Evolutionary conservation across 2,329 filamentous ascomycete genomes (phyloP).

Genomic region (Beauveria pseudobassiana): DNA sequence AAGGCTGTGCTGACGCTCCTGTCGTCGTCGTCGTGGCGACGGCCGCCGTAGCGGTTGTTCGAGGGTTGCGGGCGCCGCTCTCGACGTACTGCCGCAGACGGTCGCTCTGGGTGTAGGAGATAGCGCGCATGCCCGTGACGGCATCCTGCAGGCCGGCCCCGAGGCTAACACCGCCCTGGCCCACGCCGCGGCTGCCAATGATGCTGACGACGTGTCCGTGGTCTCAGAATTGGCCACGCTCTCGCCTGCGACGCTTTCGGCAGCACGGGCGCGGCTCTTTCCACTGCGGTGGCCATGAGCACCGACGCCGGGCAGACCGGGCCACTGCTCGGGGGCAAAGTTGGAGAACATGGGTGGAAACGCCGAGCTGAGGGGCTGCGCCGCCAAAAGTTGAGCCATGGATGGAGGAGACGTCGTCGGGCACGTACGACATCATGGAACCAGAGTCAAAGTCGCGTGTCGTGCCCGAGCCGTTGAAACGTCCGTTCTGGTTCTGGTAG

Average conservation of each 20-base stretch:
- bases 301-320: conserved; percentile 62
- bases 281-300: conserved; percentile 52
- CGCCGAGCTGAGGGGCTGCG: conserved; percentile 60
- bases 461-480: conserved; percentile 31
- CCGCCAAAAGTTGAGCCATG: conserved; percentile 87
- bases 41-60: conserved; percentile 62
- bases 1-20: conserved; percentile 96
- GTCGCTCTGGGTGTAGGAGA: conserved; percentile 57
- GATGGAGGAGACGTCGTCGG: conserved; percentile 93
- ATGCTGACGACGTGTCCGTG: conserved; percentile 75
- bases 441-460: conserved; percentile 63
- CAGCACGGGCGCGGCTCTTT: conserved; percentile 58
- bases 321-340: conserved; percentile 85
- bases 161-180: conserved; percentile 82
- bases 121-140: conserved; percentile 56
- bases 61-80: conserved; percentile 62
- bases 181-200: conserved; percentile 65
- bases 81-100: conserved; percentile 93
- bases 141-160: conserved; percentile 69
- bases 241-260: conserved; percentile 81
- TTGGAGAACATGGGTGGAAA: conserved; percentile 95
- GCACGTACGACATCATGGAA: conserved; percentile 90
- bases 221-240: conserved; percentile 87
- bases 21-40: conserved; percentile 80
- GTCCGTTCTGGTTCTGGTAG: conserved; percentile 28